These are phyloP conservation scores for Metarhizium rileyi DNA, from an alignment of 2,329 filamentous ascomycete genomes.

Conservation along the genomic window DNA sequence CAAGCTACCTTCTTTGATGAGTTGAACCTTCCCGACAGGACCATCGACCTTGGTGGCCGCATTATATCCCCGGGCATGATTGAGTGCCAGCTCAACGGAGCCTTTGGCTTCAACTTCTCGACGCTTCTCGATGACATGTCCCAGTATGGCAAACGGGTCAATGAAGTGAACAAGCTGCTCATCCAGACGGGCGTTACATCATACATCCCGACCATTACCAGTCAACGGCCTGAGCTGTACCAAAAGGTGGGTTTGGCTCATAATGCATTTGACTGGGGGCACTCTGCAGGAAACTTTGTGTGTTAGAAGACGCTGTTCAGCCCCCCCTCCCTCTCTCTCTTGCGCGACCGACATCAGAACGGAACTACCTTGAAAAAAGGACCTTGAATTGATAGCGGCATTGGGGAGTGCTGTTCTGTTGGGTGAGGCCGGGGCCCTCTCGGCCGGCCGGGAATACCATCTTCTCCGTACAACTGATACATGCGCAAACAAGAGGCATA, in stretches of 20 bases:
- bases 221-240: constrained; percentile 72
- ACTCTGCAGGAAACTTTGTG: too few species aligned
- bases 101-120: constrained; percentile 88
- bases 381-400: too few species aligned
- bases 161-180: constrained; percentile 59
- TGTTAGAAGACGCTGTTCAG: not conserved
- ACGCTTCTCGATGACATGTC: constrained; percentile 58
- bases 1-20: constrained; percentile 60
- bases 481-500: too few species aligned
- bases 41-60: constrained; percentile 70
- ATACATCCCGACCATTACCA: constrained; percentile 78
- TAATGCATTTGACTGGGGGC: not conserved
- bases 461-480: too few species aligned
- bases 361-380: not conserved
- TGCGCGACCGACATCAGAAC: not conserved
- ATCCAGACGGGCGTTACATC: constrained; percentile 77
- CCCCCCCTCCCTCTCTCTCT: too few species aligned
- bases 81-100: constrained; percentile 86
- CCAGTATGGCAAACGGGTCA: constrained; percentile 63
- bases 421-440: too few species aligned
- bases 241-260: constrained; percentile 45
- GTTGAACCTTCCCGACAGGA: constrained; percentile 58
- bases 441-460: too few species aligned
- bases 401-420: too few species aligned
- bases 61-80: constrained; percentile 82